These are phyloP conservation scores for Prunus salicina DNA, from an alignment of 306 rosid species.

Conservation along the genomic window DNA sequence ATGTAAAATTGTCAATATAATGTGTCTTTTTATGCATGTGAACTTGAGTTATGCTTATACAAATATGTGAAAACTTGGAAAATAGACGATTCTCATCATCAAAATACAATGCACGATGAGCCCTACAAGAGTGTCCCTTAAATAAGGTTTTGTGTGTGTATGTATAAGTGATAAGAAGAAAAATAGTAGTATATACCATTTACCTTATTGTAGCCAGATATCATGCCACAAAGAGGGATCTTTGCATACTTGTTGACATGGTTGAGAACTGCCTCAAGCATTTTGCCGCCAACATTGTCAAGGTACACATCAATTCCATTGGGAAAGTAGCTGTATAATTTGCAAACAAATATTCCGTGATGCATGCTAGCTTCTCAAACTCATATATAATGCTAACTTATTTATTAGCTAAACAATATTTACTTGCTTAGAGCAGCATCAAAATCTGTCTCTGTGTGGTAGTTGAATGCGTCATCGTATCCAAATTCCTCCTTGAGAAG, in stretches of 20 bases:
- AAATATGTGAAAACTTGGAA: too few species aligned
- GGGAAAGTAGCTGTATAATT: slow-evolving; percentile 45
- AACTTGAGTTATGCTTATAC: background rate
- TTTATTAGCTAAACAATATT: background rate
- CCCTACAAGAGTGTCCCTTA: too few species aligned
- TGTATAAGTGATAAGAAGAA: background rate
- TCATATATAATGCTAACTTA: too few species aligned
- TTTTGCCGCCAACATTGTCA: slow-evolving; percentile 67
- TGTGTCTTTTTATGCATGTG: background rate
- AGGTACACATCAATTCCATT: slow-evolving; percentile 62
- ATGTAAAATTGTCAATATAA: background rate
- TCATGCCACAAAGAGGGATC: slow-evolving; percentile 65
- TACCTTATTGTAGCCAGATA: slow-evolving; percentile 60
- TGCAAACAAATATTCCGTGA: background rate
- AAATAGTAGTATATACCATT: background rate
- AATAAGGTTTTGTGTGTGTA: too few species aligned
- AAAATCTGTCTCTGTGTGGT: slow-evolving; percentile 50
- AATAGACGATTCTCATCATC: background rate
- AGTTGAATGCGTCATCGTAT: slow-evolving; percentile 68
- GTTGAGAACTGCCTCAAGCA: slow-evolving; percentile 69
- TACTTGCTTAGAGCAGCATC: slow-evolving; percentile 61
- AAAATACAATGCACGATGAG: too few species aligned
- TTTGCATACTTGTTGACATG: slow-evolving; percentile 57
- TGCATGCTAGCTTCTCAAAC: background rate
- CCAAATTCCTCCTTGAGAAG: slow-evolving; percentile 59